These are phyloP conservation scores for Elaeis guineensis DNA, from an alignment of 176 grass and related monocot genomes.

Conservation along the genomic window DNA sequence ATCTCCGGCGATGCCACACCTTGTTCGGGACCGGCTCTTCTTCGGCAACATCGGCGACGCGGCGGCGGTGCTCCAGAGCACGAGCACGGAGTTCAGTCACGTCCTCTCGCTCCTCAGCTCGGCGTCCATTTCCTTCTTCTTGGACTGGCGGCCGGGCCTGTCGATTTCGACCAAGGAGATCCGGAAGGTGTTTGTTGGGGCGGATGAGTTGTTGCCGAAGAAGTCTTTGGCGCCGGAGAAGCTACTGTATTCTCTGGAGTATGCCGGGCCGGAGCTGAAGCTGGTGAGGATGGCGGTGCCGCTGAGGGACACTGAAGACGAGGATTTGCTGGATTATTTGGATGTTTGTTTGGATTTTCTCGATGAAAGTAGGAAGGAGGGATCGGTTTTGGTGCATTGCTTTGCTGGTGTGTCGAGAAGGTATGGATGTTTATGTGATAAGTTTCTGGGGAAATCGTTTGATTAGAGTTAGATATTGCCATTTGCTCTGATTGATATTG, in stretches of 20 bases:
- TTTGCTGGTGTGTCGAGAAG: constrained; percentile 82
- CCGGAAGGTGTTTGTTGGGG: constrained; percentile 28
- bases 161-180: constrained; percentile 38
- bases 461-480: too few relatives aligned
- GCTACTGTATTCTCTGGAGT: constrained; percentile 55
- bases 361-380: constrained; percentile 47
- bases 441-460: too few relatives aligned
- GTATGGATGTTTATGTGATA: constrained; percentile 18
- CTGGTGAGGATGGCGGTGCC: constrained; percentile 81
- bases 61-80: constrained; percentile 30
- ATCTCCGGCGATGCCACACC: constrained; percentile 28
- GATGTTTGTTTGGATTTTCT: constrained; percentile 66
- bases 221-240: constrained; percentile 22
- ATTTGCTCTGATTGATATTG: too few relatives aligned
- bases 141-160: constrained; percentile 40
- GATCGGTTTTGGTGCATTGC: constrained; percentile 75
- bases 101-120: constrained; percentile 52
- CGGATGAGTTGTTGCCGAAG: constrained; percentile 31
- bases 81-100: constrained; percentile 21
- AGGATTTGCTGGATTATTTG: constrained; percentile 72
- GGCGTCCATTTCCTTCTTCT: constrained; percentile 62
- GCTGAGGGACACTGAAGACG: constrained; percentile 71
- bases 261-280: constrained; percentile 43
- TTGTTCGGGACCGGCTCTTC: constrained; percentile 58
- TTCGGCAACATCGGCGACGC: constrained; percentile 67